A percentile compares a stretch with the other conserved stretches of the same genome.
phyloP scores from a whole-genome alignment of 31 red algal genomes.

The Odonthalia washingtoniensis region DNA sequence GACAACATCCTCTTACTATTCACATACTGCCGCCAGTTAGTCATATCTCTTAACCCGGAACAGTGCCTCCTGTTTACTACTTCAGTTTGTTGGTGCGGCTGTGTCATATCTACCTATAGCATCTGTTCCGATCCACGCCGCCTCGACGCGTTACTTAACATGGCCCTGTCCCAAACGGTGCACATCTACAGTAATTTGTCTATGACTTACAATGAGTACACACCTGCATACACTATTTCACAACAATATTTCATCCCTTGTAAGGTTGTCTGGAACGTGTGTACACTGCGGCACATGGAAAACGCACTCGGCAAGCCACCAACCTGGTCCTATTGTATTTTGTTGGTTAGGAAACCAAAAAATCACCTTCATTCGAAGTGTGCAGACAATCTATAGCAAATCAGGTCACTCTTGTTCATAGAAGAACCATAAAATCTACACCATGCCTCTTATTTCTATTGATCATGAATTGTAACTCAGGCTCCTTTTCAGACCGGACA shows the following conservation, averaged over 20 bases:
- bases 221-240: neutral
- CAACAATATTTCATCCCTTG: neutral
- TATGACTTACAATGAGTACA: neutral
- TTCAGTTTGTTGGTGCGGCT: constrained; percentile 4
- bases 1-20: too few species aligned
- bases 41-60: neutral
- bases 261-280: too few species aligned
- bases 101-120: constrained; percentile 23
- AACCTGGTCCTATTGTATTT: too few species aligned
- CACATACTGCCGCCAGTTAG: neutral
- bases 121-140: constrained; percentile 10
- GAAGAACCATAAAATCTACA: too few species aligned
- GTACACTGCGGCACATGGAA: too few species aligned
- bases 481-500: neutral
- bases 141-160: constrained; percentile 15
- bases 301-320: too few species aligned
- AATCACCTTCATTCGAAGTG: too few species aligned
- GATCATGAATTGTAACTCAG: neutral
- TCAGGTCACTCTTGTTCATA: too few species aligned
- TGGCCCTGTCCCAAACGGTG: neutral
- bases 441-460: neutral
- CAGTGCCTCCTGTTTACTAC: neutral
- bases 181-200: neutral
- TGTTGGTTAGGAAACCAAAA: too few species aligned
- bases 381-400: too few species aligned